phyloP scores from a whole-genome alignment of 345 rosid genomes.

The Brassica incana region DNA sequence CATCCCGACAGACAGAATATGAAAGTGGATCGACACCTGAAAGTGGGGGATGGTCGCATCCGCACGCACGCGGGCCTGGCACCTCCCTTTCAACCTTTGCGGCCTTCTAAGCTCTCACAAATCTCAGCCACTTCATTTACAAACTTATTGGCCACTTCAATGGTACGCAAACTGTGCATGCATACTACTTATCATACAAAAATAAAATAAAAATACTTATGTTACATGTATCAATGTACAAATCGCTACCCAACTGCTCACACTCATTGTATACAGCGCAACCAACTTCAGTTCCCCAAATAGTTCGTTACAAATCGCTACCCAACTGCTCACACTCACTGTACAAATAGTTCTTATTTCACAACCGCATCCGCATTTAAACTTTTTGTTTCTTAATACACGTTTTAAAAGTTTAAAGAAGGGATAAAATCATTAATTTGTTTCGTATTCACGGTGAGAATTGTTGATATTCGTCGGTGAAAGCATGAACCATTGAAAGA shows the following conservation, averaged over 20 bases:
- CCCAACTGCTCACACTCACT: not conserved
- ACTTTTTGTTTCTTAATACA: not conserved
- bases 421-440: not conserved
- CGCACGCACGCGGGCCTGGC: conserved; percentile 31
- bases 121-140: conserved; percentile 31
- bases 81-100: conserved; percentile 41
- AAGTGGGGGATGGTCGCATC: conserved; percentile 14
- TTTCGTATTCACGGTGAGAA: not conserved
- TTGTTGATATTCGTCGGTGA: not conserved
- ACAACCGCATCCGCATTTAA: not conserved
- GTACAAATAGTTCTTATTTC: not conserved
- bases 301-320: not conserved
- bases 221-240: too few species aligned
- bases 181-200: not conserved
- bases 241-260: too few species aligned
- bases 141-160: conserved; percentile 28
- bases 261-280: not conserved
- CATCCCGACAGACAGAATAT: conserved; percentile 24
- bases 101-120: conserved; percentile 36
- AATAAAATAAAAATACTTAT: not conserved
- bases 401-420: not conserved
- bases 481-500: not conserved
- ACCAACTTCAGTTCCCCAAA: not conserved
- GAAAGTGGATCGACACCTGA: not conserved
- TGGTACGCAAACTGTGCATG: not conserved